phyloP scores from a whole-genome alignment of 169 alveolate genomes.

The Cryptosporidium andersoni region DNA sequence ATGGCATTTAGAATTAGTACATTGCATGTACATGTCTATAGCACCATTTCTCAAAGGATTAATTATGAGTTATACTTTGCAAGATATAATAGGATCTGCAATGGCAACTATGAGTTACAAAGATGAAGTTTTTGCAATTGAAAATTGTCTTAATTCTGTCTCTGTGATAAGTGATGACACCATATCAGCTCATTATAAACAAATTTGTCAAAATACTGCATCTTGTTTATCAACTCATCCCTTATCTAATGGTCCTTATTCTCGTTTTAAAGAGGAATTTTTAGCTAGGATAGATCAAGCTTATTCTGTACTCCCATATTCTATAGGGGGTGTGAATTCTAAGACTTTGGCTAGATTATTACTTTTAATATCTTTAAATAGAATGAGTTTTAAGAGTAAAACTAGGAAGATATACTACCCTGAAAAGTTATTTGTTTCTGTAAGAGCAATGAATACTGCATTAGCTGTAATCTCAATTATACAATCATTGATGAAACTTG shows the following conservation, averaged over 20 bases:
- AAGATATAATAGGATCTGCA: conserved; percentile 57
- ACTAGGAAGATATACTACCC: background rate
- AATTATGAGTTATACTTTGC: conserved; percentile 32
- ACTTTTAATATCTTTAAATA: background rate
- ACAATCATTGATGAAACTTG: too few species aligned
- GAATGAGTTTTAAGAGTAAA: background rate
- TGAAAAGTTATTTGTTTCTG: background rate
- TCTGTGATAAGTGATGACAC: conserved; percentile 37
- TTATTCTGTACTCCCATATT: background rate
- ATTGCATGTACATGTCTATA: conserved; percentile 45
- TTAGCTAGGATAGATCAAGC: background rate
- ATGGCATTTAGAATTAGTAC: conserved; percentile 61
- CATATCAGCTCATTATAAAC: conserved; percentile 25
- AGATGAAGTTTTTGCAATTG: conserved; percentile 22
- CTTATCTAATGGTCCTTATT: background rate
- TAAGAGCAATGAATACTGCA: background rate
- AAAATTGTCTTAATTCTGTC: conserved; percentile 45
- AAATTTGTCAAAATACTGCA: conserved; percentile 9
- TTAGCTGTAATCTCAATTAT: background rate
- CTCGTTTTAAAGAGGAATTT: conserved; percentile 4
- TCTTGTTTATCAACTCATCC: conserved; percentile 8
- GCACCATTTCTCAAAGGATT: conserved; percentile 23
- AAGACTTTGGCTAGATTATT: background rate
- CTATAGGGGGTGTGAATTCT: too few species aligned
- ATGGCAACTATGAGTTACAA: conserved; percentile 33